A percentile compares a stretch with the other conserved stretches of the same genome.
phyloP scores from a whole-genome alignment of 2,329 filamentous ascomycete genomes.

The Aphanoascus verrucosus region DNA sequence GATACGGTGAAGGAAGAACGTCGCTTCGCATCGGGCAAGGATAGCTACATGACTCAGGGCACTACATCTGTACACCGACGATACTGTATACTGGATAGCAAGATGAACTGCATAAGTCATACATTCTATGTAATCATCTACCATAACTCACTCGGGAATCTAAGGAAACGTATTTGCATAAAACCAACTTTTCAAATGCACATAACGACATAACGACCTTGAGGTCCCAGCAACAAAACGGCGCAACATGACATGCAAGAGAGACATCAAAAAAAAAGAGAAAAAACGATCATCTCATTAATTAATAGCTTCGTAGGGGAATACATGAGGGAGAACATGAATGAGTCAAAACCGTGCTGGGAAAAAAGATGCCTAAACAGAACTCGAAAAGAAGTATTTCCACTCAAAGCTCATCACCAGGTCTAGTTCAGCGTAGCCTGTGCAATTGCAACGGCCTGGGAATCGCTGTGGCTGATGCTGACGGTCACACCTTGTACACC shows the following conservation, averaged over 20 bases:
- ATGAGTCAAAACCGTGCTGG: neutral
- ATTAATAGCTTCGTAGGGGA: constrained; percentile 4
- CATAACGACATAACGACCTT: neutral
- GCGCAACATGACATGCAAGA: neutral
- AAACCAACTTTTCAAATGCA: constrained; percentile 5
- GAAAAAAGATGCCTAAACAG: neutral
- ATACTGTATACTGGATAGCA: too few species aligned
- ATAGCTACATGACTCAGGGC: too few species aligned
- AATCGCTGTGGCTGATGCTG: constrained; percentile 92
- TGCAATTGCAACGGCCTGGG: constrained; percentile 87
- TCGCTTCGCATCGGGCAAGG: too few species aligned
- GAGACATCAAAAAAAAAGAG: neutral
- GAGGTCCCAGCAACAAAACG: neutral
- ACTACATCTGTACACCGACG: too few species aligned
- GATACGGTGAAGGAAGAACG: too few species aligned
- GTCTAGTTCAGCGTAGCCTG: constrained; percentile 59
- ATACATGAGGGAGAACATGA: neutral
- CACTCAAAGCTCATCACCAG: neutral
- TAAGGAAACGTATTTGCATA: neutral
- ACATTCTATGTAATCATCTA: neutral
- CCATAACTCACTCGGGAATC: constrained; percentile 3
- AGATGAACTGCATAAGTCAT: too few species aligned
- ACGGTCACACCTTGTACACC: constrained; percentile 82
- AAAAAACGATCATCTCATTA: constrained; percentile 5
- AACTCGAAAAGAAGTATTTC: neutral